Conservation (phyloP, 179 eudicot species). For the Carnegiea gigantea region DNA sequence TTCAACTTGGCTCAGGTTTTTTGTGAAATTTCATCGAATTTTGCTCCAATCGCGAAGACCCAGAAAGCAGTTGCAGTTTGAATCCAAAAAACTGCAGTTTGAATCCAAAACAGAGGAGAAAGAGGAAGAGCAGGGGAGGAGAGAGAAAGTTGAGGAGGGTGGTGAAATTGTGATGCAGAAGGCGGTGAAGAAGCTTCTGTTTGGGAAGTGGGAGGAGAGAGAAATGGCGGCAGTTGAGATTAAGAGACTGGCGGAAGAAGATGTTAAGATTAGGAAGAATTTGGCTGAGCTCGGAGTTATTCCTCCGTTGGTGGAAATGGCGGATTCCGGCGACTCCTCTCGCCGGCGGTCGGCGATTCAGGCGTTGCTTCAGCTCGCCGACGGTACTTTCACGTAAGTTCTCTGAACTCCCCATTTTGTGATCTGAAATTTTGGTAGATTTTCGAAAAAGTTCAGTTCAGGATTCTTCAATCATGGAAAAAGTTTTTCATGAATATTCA, state of each 20-base stretch:
- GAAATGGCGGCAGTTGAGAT: conserved; percentile 59
- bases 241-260: conserved; percentile 39
- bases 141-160: background rate
- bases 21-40: conserved; percentile 23
- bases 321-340: conserved; percentile 36
- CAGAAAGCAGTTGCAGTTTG: conserved; percentile 18
- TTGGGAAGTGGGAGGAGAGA: conserved; percentile 69
- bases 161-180: conserved; percentile 38
- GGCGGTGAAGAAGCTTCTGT: conserved; percentile 67
- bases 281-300: conserved; percentile 79
- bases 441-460: background rate
- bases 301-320: conserved; percentile 68
- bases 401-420: background rate
- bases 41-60: conserved; percentile 23
- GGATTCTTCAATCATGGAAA: no score
- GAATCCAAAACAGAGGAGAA: conserved; percentile 24
- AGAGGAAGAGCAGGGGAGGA: conserved; percentile 20
- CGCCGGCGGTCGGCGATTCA: conserved; percentile 51
- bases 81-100: background rate
- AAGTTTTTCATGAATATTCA: background rate
- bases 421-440: background rate
- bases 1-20: background rate
- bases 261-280: conserved; percentile 36
- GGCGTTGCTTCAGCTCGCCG: conserved; percentile 56
- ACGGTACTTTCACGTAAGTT: conserved; percentile 74